Base-by-base conservation (phyloP, 2,329 filamentous ascomycete genomes). In the Fusarium pilosicola region DNA sequence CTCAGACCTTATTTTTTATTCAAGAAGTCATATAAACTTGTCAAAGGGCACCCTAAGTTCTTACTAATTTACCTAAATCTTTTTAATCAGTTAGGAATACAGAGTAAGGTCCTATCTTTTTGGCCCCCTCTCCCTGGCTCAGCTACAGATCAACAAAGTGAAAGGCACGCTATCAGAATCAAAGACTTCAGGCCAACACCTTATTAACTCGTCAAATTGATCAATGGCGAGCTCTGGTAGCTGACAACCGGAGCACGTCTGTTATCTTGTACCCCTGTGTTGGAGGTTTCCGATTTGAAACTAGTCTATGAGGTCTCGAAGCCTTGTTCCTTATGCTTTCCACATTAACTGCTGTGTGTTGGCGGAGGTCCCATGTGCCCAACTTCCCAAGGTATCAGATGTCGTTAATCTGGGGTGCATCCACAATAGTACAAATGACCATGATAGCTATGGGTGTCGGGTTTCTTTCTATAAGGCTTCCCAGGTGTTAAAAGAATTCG, bases 321-420 rank as follows among this genome's bases (percentile, higher is more conserved):
- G 46, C 32, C 36, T 62, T 44, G 32, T 24, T 51, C 12, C 34
- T 45, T 30, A 42, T 51, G 30, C 61, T 39, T 36, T 64, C 38
- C 20, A 55, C 55, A 34, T 71, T 54, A 42, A 48, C 34, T 60
- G 26, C 18, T 49, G 41, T 69, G 61, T 62, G 61, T 65, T 41
- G 38, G 65, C 57, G 49, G 44, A 52, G 55, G 38, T 63, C 49
- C 67, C 54, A 59, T 65, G 26, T 55, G 56, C 62, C 68, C 68
- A 34, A 34, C 32, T 34, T 1, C 32, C 32, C 70, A 58, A 68
- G 64, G 59, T 75, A 68, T 70, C 54, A 66, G 61, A 64, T 64
- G 58, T 42, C 52, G 52, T 76, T 56, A 76, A 77, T 76, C 74
- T 74, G 74, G 74, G 74, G 74, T 75, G 63, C 41, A 70, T 65